These are phyloP conservation scores for Russula abietina DNA, from an alignment of 768 basidiomycete genomes.

Conservation along the genomic window DNA sequence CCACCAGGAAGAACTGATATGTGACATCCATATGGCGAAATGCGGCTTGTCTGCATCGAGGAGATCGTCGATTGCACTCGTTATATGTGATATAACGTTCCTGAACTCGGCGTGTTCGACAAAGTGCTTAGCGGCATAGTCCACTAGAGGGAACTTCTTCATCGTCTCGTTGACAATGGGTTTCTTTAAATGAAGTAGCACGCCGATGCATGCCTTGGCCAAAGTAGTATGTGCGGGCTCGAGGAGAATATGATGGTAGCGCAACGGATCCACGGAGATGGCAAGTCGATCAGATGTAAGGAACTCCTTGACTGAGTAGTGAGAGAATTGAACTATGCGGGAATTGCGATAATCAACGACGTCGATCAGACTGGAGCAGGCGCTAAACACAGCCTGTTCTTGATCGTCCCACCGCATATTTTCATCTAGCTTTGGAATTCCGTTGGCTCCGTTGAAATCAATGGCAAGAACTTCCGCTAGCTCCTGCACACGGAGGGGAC, in stretches of 20 bases:
- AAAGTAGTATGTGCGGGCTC: neutral
- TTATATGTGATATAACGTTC: neutral
- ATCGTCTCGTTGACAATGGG: neutral
- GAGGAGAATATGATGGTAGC: neutral
- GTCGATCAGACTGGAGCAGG: neutral
- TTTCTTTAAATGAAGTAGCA: neutral
- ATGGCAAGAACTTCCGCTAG: neutral
- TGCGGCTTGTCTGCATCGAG: neutral
- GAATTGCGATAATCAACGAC: neutral
- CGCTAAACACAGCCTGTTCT: neutral
- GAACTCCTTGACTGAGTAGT: neutral
- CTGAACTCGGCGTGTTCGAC: neutral
- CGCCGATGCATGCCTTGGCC: neutral
- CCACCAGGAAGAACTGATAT: constrained; percentile 2
- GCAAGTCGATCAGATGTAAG: neutral
- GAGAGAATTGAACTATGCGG: neutral
- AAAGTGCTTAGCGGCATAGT: constrained; percentile 1
- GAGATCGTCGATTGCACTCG: neutral
- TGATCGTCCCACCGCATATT: neutral
- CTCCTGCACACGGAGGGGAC: neutral
- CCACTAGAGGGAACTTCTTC: neutral
- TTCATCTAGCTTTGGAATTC: neutral
- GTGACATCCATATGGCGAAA: neutral
- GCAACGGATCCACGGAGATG: neutral
- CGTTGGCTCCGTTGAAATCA: neutral